Evolutionary conservation across 1,139 yeast species (phyloP).

Genomic region (Diutina siamensis): DNA sequence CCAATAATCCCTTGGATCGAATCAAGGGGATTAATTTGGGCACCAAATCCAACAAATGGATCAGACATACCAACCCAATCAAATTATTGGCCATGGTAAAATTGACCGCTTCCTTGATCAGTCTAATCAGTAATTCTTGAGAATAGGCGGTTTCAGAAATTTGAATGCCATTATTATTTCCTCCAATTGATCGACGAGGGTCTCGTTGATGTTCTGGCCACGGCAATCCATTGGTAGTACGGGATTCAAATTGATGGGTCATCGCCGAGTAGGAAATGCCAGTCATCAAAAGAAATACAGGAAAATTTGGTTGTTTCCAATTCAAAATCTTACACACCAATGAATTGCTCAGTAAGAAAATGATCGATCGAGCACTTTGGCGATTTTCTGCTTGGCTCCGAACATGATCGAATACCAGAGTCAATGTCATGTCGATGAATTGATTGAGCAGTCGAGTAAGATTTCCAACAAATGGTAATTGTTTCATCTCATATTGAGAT

Average conservation of each 20-base stretch:
- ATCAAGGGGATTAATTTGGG: constrained; percentile 70
- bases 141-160: constrained; percentile 13
- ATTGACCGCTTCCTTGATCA: constrained; percentile 38
- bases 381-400: constrained; percentile 33
- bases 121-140: constrained; percentile 32
- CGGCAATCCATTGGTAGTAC: constrained; percentile 30
- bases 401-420: constrained; percentile 69
- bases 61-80: constrained; percentile 72
- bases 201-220: constrained; percentile 1
- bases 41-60: constrained; percentile 56
- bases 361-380: constrained; percentile 41
- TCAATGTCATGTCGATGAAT: constrained; percentile 65
- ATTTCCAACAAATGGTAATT: constrained; percentile 41
- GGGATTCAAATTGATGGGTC: constrained; percentile 21
- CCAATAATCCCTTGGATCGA: constrained; percentile 67
- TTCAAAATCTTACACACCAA: constrained; percentile 83
- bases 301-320: constrained; percentile 98
- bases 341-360: constrained; percentile 80
- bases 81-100: constrained; percentile 77
- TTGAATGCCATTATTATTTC: neutral
- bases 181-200: neutral
- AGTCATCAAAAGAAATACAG: constrained; percentile 77
- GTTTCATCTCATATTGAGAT: constrained; percentile 49
- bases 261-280: constrained; percentile 37
- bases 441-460: constrained; percentile 44